Conservation (phyloP, 1,284 basidiomycete species). For the Puccinia horiana region DNA sequence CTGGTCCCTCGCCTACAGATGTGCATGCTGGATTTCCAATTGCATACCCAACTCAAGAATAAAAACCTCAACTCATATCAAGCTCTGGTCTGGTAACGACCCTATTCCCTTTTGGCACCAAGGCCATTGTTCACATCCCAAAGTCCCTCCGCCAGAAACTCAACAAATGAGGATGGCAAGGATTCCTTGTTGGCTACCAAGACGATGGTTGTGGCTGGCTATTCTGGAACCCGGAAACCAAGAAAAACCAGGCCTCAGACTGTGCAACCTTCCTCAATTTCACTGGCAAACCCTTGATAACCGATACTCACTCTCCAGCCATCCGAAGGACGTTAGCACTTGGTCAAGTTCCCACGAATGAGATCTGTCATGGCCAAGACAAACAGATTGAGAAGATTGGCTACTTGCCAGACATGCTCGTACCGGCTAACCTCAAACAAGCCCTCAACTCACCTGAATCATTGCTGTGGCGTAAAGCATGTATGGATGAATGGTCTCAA, state of each 20-base stretch:
- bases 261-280: constrained; percentile 9
- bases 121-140: background rate
- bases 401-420: background rate
- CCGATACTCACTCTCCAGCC: background rate
- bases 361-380: constrained; percentile 15
- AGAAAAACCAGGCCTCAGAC: background rate
- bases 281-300: background rate
- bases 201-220: background rate
- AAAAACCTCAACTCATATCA: background rate
- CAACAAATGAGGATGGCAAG: background rate
- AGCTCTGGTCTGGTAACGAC: background rate
- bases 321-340: background rate
- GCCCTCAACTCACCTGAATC: background rate
- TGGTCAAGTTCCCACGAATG: background rate
- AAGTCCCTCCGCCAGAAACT: background rate
- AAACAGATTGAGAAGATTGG: background rate
- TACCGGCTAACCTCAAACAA: background rate
- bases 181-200: background rate
- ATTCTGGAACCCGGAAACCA: background rate
- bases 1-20: constrained; percentile 12
- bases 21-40: constrained; percentile 1
- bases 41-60: background rate
- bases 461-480: background rate
- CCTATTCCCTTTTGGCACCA: background rate
- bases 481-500: background rate